These are phyloP conservation scores for Macrolepiota albuminosa DNA, from an alignment of 768 basidiomycete species.

Conservation along the genomic window DNA sequence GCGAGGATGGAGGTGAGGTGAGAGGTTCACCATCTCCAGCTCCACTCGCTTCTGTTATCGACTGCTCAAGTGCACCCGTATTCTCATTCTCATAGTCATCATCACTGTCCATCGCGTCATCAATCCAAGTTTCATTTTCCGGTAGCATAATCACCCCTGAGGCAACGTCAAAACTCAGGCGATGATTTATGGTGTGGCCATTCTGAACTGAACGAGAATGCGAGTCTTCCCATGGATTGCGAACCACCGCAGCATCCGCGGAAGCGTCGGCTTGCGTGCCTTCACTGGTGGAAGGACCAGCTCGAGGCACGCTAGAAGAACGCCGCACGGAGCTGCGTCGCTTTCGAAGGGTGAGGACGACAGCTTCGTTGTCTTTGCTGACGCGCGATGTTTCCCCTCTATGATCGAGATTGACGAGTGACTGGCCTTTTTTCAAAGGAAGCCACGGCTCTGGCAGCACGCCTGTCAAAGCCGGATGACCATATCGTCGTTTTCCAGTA, in stretches of 20 bases:
- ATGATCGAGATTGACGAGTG: conserved; percentile 55
- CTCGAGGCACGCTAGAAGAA: not conserved
- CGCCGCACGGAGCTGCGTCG: conserved; percentile 36
- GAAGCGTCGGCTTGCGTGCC: conserved; percentile 9
- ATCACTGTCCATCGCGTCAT: conserved; percentile 43
- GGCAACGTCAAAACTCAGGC: conserved; percentile 80
- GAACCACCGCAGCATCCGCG: conserved; percentile 21
- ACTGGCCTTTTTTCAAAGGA: conserved; percentile 80
- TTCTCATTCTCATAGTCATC: conserved; percentile 37
- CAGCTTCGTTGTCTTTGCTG: conserved; percentile 51
- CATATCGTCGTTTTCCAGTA: conserved; percentile 92
- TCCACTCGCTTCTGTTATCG: conserved; percentile 20
- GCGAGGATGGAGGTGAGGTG: conserved; percentile 22
- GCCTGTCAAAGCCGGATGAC: conserved; percentile 93
- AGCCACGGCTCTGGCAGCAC: conserved; percentile 93
- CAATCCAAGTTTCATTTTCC: conserved; percentile 65
- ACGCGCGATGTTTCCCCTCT: conserved; percentile 30
- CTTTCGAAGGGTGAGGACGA: conserved; percentile 79
- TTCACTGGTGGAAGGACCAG: conserved; percentile 11
- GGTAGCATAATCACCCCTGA: conserved; percentile 88
- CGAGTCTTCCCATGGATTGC: conserved; percentile 66
- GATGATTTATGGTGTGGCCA: conserved; percentile 38
- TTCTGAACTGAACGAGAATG: conserved; percentile 21
- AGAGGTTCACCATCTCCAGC: conserved; percentile 15
- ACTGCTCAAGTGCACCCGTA: conserved; percentile 23